Percentiles rank a stretch among this genome's conserved stretches.
These are phyloP conservation scores for Vitis riparia DNA, from an alignment of 164 flowering plant genomes.

Conservation along the genomic window DNA sequence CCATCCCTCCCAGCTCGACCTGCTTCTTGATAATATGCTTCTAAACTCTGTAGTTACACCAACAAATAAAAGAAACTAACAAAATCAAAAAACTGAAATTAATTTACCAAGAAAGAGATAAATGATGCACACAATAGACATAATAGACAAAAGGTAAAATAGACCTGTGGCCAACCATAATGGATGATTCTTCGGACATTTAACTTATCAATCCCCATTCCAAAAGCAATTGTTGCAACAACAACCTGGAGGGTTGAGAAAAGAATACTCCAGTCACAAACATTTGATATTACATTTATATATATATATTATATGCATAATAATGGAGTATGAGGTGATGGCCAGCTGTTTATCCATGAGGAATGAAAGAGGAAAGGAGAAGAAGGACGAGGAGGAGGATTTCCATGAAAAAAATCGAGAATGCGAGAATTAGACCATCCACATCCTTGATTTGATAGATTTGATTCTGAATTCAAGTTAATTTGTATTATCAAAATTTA, in stretches of 20 bases:
- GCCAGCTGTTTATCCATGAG: too few relatives aligned
- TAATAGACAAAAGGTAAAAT: background rate
- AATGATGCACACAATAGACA: background rate
- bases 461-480: too few relatives aligned
- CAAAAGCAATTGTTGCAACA: conserved; percentile 97
- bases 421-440: too few relatives aligned
- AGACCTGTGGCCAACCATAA: conserved; percentile 99
- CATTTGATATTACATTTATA: background rate
- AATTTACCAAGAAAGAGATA: background rate
- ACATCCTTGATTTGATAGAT: too few relatives aligned
- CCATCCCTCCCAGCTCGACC: conserved; percentile 99
- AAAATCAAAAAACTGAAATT: background rate
- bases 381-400: too few relatives aligned
- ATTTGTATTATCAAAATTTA: too few relatives aligned
- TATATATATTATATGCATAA: background rate
- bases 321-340: too few relatives aligned
- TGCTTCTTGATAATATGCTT: conserved; percentile 97
- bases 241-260: conserved; percentile 53
- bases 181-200: conserved; percentile 87
- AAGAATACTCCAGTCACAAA: background rate
- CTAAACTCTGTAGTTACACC: conserved; percentile 61
- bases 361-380: too few relatives aligned
- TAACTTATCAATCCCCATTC: conserved; percentile 95
- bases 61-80: background rate
- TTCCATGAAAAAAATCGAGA: too few relatives aligned